Evolutionary conservation across 495 filamentous ascomycete genomes (phyloP).

Genomic region (Chaetomium fimeti): DNA sequence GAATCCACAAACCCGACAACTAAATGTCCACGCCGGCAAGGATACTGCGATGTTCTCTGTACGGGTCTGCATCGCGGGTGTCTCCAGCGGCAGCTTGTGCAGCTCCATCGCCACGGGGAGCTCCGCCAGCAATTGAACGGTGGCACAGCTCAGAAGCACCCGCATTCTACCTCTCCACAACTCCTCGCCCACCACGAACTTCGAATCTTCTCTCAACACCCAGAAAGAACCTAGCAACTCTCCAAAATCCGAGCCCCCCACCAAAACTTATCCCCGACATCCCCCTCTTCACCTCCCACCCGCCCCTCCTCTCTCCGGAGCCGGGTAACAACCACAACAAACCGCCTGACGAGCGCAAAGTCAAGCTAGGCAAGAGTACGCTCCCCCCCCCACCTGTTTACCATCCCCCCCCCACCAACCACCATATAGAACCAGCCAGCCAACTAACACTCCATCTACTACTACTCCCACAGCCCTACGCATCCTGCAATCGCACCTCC

Average conservation of each 20-base stretch:
- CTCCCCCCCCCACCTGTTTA: conserved; percentile 11
- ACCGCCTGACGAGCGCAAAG: conserved; percentile 68
- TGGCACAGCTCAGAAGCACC: neutral
- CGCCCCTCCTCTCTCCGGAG: conserved; percentile 6
- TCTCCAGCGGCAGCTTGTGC: neutral
- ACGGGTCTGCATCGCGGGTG: neutral
- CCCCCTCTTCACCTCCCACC: conserved; percentile 15
- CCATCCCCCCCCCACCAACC: neutral
- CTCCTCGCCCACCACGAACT: conserved; percentile 1
- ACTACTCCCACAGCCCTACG: conserved; percentile 69
- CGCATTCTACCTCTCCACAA: neutral
- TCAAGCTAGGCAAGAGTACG: conserved; percentile 89
- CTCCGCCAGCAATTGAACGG: neutral
- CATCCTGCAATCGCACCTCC: conserved; percentile 80
- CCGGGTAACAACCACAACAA: conserved; percentile 28
- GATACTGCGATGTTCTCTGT: conserved; percentile 13
- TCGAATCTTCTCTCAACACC: neutral
- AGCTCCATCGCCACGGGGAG: conserved; percentile 8
- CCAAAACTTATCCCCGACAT: neutral
- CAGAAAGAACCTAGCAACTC: conserved; percentile 1
- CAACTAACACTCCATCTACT: no score
- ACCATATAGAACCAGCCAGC: no score
- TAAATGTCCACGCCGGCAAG: conserved; percentile 19
- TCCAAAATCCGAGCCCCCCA: neutral
- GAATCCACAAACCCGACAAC: neutral